Evolutionary conservation across 805 yeast species (phyloP), one percentile per base, ranked within the genome.

Genomic region (Wickerhamiella alocasiicola): DNA sequence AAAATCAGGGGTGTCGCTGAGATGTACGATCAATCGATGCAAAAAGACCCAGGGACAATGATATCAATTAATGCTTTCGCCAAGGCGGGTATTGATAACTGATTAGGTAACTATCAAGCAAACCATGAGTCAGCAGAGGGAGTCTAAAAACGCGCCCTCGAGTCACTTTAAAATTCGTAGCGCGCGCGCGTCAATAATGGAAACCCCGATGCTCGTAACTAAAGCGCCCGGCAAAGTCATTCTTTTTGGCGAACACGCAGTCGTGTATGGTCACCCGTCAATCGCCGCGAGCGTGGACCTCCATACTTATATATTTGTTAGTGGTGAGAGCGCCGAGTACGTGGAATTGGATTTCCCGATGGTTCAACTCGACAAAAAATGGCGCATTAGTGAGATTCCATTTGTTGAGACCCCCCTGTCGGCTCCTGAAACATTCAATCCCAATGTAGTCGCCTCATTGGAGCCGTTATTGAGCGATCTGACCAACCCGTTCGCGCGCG

Each of bases 141-240:
- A n/a, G n/a, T n/a, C n/a, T n/a, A n/a, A n/a, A n/a, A n/a, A n/a
- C n/a, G n/a, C n/a, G n/a, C n/a, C n/a, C n/a, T n/a, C n/a, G n/a
- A n/a, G n/a, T n/a, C n/a, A n/a, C n/a, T n/a, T n/a, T n/a, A n/a
- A n/a, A n/a, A n/a, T n/a, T n/a, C n/a, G n/a, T n/a, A n/a, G n/a
- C n/a, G n/a, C n/a, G n/a, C n/a, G n/a, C n/a, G n/a, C n/a, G n/a
- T n/a, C n/a, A n/a, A n/a, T n/a, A n/a, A n/a, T n/a, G n/a, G n/a
- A n/a, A n/a, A n/a, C n/a, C n/a, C n/a, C n/a, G 7, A 39, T 24
- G 15, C 83, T 87, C 57, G 61, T 74, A 38, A 82, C 84, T 2
- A 81, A 95, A 41, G 91, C 98, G 1, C 98, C 98, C 0, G 98
- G 98, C 3, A 91, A 91, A 55, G 94, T 85, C 33, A 91, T 91